Evolutionary conservation across 176 grass and related monocot species (phyloP).

Genomic region (Bothriochloa decipiens): DNA sequence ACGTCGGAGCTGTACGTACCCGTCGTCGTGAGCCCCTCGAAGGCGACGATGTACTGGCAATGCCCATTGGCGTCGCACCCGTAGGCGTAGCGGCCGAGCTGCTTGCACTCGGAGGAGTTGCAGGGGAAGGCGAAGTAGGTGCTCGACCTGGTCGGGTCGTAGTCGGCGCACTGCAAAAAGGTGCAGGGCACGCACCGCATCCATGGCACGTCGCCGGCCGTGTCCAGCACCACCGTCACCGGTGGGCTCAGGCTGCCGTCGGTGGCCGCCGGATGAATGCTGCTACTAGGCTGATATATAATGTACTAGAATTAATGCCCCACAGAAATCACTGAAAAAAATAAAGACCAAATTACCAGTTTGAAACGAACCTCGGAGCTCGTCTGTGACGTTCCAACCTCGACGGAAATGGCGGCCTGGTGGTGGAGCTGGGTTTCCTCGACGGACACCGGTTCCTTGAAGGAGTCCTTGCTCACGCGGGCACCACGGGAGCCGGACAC

Average conservation of each 20-base stretch:
- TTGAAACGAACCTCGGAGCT: not conserved
- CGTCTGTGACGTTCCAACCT: not conserved
- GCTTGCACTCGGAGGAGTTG: not conserved
- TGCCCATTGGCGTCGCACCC: not conserved
- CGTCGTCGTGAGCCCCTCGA: not conserved
- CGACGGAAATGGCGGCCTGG: not conserved
- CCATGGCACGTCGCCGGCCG: not conserved
- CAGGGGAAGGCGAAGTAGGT: not conserved
- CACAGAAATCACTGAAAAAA: not conserved
- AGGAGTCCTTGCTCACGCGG: not conserved
- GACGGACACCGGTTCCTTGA: not conserved
- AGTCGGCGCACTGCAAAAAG: not conserved
- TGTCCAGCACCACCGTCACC: conserved; percentile 5
- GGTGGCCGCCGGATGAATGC: not conserved
- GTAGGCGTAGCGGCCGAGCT: not conserved
- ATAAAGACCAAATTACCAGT: not conserved
- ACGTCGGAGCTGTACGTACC: conserved; percentile 19
- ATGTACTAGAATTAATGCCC: not conserved
- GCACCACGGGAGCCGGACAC: not conserved
- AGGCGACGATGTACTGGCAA: not conserved
- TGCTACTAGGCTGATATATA: not conserved
- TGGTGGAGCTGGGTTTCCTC: not conserved
- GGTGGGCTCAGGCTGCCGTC: not conserved
- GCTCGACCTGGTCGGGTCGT: not conserved
- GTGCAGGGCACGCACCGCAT: not conserved